Conservation (phyloP, 2,329 filamentous ascomycete genomes). For the Chalaropsis thielavioides region DNA sequence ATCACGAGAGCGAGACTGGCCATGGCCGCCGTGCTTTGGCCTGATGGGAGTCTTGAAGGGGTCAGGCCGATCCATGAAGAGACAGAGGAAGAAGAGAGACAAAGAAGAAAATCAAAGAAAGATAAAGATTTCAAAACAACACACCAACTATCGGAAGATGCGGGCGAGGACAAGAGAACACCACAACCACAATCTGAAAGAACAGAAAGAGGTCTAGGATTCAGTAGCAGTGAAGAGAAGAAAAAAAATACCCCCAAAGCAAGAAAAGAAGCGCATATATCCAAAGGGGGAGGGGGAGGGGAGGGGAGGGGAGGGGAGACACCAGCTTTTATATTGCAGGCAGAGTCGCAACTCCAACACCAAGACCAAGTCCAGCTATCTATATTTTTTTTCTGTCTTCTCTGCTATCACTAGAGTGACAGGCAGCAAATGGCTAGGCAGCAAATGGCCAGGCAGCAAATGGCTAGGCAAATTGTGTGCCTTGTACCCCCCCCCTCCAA, state of each 20-base stretch:
- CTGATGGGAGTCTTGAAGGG: neutral
- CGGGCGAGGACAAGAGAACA: no score
- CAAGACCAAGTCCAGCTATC: slow-evolving; percentile 1
- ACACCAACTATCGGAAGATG: no score
- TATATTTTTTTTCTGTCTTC: neutral
- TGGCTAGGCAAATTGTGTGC: neutral
- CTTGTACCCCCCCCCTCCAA: no score
- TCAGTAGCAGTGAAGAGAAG: neutral
- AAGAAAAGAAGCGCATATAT: neutral
- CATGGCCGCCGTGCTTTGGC: neutral
- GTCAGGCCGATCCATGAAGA: neutral
- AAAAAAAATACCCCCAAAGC: no score
- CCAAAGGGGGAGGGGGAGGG: neutral
- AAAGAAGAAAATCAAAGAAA: neutral
- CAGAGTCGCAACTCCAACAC: neutral
- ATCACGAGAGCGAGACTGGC: neutral
- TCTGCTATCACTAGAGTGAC: neutral
- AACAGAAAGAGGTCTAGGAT: neutral
- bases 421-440: neutral
- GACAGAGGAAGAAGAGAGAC: neutral
- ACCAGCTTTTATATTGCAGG: neutral
- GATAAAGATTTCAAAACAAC: no score
- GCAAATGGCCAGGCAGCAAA: neutral
- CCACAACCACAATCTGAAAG: neutral
- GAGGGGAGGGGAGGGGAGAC: neutral